These are phyloP conservation scores for Xanthoceras sorbifolium DNA, from an alignment of 345 rosid species.

Conservation along the genomic window DNA sequence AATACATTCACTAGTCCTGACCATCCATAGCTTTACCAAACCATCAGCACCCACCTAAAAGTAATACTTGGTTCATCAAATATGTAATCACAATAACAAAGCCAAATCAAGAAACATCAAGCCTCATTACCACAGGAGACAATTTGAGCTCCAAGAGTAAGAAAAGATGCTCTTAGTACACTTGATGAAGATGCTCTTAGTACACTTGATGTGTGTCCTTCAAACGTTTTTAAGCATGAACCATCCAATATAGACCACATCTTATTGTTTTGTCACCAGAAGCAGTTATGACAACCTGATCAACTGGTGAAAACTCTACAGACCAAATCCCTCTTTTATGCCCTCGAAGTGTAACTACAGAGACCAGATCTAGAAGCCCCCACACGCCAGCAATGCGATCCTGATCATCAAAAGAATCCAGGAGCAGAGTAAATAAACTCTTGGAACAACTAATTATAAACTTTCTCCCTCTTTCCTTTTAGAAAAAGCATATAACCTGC, in stretches of 20 bases:
- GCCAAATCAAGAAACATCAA: constrained; percentile 6
- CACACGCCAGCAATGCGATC: constrained; percentile 95
- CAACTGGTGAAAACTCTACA: constrained; percentile 95
- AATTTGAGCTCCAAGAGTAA: constrained; percentile 85
- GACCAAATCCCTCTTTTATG: constrained; percentile 97
- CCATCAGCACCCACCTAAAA: constrained; percentile 94
- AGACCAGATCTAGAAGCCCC: constrained; percentile 87
- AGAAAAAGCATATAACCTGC: neutral
- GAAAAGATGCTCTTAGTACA: constrained; percentile 85
- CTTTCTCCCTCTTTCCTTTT: neutral
- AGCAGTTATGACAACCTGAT: constrained; percentile 92
- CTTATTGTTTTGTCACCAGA: constrained; percentile 90
- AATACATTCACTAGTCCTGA: constrained; percentile 81
- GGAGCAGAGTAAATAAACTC: constrained; percentile 2
- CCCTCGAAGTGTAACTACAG: constrained; percentile 76
- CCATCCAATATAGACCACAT: constrained; percentile 94
- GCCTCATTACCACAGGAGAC: constrained; percentile 80
- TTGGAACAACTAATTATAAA: neutral
- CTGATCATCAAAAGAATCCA: constrained; percentile 38
- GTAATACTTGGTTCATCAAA: constrained; percentile 17
- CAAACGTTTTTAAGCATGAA: constrained; percentile 92
- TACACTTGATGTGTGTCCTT: constrained; percentile 94
- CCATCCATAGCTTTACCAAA: constrained; percentile 88
- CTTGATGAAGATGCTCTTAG: too few species aligned
- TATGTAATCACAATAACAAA: constrained; percentile 14